phyloP scores from a whole-genome alignment of 371 early-diverging fungal species.

The Mucor sp. region DNA sequence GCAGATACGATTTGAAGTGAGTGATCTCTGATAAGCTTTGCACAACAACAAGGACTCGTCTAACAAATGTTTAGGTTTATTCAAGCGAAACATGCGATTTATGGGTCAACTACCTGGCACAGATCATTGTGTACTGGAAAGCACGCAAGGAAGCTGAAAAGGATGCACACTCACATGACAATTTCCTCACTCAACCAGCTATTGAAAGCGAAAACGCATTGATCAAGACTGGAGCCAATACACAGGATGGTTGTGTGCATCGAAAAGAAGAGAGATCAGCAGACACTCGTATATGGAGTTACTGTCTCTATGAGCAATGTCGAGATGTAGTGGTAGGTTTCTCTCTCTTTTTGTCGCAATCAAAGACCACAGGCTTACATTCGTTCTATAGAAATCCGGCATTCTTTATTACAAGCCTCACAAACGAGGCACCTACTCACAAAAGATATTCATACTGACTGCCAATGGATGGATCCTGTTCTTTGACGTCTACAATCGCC shows the following conservation, averaged over 20 bases:
- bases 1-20: conserved; percentile 35
- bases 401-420: conserved; percentile 55
- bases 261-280: conserved; percentile 15
- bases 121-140: conserved; percentile 55
- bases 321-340: conserved; percentile 41
- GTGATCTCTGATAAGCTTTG: too few species aligned
- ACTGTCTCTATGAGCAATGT: conserved; percentile 49
- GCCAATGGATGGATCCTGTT: conserved; percentile 51
- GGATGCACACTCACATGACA: conserved; percentile 33
- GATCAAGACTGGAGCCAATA: neutral
- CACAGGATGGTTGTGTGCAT: neutral
- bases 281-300: conserved; percentile 60
- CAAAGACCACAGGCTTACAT: too few species aligned
- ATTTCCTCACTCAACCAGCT: conserved; percentile 24
- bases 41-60: too few species aligned
- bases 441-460: conserved; percentile 55
- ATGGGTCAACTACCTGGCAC: conserved; percentile 54
- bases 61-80: conserved; percentile 37
- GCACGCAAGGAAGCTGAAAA: conserved; percentile 49
- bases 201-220: conserved; percentile 30
- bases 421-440: conserved; percentile 48
- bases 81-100: conserved; percentile 49
- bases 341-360: neutral
- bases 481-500: conserved; percentile 47
- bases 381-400: conserved; percentile 57